A percentile compares a stretch with the other conserved stretches of the same genome.
phyloP scores from a whole-genome alignment of 2,329 filamentous ascomycete species.

The Calonectria multiphialidica region DNA sequence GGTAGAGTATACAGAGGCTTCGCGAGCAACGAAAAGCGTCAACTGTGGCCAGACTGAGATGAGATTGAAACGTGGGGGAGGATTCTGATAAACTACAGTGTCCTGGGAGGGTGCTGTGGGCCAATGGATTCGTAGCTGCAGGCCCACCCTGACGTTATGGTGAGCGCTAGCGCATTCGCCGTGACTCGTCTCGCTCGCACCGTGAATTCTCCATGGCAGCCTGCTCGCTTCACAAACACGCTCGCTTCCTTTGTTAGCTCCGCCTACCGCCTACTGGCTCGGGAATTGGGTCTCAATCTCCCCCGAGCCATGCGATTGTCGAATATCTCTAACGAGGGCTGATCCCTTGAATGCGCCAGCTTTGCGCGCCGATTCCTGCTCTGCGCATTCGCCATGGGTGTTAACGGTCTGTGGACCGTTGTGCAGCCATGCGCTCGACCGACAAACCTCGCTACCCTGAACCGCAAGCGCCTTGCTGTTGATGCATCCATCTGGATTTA shows the following conservation, averaged over 20 bases:
- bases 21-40: background rate
- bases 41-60: slow-evolving; percentile 12
- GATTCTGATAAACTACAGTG: slow-evolving; percentile 22
- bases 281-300: background rate
- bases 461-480: slow-evolving; percentile 94
- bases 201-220: slow-evolving; percentile 24
- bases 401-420: slow-evolving; percentile 97
- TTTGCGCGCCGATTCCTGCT: slow-evolving; percentile 19
- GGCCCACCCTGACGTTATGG: slow-evolving; percentile 42
- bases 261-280: background rate
- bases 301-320: slow-evolving; percentile 10
- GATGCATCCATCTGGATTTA: slow-evolving; percentile 99
- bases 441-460: slow-evolving; percentile 95
- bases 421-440: slow-evolving; percentile 95
- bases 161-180: background rate
- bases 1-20: slow-evolving; percentile 6
- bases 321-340: slow-evolving; percentile 28
- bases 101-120: slow-evolving; percentile 11
- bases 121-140: slow-evolving; percentile 29
- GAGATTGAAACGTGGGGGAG: slow-evolving; percentile 8
- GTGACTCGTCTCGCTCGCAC: slow-evolving; percentile 2
- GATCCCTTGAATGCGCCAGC: slow-evolving; percentile 29
- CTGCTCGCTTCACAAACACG: background rate
- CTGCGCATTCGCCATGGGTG: slow-evolving; percentile 77
- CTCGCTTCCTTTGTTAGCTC: background rate